Evolutionary conservation across 2,329 filamentous ascomycete genomes (phyloP).

Genomic region (Mariannaea elegans): DNA sequence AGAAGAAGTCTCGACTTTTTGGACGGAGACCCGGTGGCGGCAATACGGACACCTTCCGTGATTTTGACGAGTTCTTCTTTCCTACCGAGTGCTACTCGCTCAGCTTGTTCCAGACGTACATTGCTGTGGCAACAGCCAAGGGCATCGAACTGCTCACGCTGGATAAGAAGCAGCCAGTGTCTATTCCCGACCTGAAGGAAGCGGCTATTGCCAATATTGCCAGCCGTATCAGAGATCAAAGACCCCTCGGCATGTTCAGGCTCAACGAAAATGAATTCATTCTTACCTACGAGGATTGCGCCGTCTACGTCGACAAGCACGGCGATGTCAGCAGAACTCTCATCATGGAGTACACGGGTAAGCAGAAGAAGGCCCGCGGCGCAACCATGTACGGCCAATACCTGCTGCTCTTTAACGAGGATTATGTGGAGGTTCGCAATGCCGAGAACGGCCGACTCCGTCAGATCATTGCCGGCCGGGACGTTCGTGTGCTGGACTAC

Average conservation of each 20-base stretch:
- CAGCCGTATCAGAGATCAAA: constrained; percentile 80
- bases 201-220: constrained; percentile 87
- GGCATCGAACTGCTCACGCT: constrained; percentile 96
- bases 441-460: constrained; percentile 93
- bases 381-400: constrained; percentile 93
- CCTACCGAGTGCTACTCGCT: constrained; percentile 94
- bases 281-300: constrained; percentile 93
- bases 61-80: constrained; percentile 99
- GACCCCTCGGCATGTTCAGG: constrained; percentile 94
- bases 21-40: constrained; percentile 69
- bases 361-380: constrained; percentile 76
- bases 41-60: constrained; percentile 93
- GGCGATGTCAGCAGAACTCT: constrained; percentile 93
- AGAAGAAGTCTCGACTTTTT: constrained; percentile 78
- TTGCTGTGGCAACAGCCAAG: constrained; percentile 89
- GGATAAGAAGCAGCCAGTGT: constrained; percentile 96
- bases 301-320: constrained; percentile 98
- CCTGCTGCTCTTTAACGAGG: constrained; percentile 90
- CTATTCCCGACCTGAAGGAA: constrained; percentile 85
- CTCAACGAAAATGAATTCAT: constrained; percentile 93
- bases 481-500: constrained; percentile 91
- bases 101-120: constrained; percentile 94
- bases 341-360: constrained; percentile 99
- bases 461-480: constrained; percentile 92
- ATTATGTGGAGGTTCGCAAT: constrained; percentile 97